Evolutionary conservation across 139 green algal species (phyloP).

Genomic region (Medakamo hakoo): DNA sequence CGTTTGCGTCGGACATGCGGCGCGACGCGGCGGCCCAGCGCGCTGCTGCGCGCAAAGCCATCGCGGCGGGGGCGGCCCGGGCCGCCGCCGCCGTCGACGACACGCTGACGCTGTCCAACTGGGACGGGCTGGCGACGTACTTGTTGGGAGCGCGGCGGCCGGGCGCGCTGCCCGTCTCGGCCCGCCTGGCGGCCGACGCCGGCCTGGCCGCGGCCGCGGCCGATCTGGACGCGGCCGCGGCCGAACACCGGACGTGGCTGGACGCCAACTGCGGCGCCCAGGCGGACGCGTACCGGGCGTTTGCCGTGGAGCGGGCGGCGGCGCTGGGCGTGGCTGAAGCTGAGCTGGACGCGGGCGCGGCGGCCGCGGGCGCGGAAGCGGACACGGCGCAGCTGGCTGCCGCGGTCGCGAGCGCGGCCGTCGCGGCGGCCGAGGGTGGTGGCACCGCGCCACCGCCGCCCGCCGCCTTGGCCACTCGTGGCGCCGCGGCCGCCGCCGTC

Average conservation of each 20-base stretch:
- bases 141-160: constrained; percentile 31
- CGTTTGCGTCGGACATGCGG: constrained; percentile 60
- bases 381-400: constrained; percentile 6
- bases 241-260: constrained; percentile 62
- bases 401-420: neutral
- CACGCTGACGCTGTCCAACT: constrained; percentile 52
- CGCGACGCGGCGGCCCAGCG: constrained; percentile 49
- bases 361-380: constrained; percentile 1
- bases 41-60: constrained; percentile 1
- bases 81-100: constrained; percentile 32
- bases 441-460: too few relatives aligned
- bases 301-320: constrained; percentile 12
- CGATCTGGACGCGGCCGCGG: constrained; percentile 17
- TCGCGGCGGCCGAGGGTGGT: too few relatives aligned
- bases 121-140: constrained; percentile 38
- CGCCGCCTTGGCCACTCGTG: neutral
- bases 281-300: constrained; percentile 37
- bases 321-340: constrained; percentile 17
- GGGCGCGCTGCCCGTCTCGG: neutral
- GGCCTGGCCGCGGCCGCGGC: constrained; percentile 7
- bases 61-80: neutral
- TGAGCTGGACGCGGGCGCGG: constrained; percentile 1
- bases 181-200: neutral
- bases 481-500: constrained; percentile 7
- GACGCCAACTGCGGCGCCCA: constrained; percentile 54